phyloP scores from a whole-genome alignment of 306 rosid species.

The Vigna nakashimae region DNA sequence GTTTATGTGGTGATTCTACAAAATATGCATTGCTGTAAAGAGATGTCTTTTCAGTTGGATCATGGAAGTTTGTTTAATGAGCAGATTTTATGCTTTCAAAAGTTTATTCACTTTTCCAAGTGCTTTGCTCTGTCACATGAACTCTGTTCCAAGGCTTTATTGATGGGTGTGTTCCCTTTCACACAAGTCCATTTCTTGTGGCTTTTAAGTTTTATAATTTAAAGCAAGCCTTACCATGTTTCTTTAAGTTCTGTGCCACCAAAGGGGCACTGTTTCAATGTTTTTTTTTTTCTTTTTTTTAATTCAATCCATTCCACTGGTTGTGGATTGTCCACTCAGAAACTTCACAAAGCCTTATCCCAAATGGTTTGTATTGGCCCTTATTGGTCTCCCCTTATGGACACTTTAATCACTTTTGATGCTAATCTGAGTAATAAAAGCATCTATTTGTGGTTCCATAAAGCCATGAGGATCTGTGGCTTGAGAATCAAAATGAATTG shows the following conservation, averaged over 20 bases:
- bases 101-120: slow-evolving; percentile 50
- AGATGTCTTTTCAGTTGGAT: not conserved
- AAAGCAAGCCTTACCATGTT: slow-evolving; percentile 21
- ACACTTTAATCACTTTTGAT: slow-evolving; percentile 43
- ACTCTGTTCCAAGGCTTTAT: slow-evolving; percentile 41
- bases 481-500: slow-evolving; percentile 39
- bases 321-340: slow-evolving; percentile 67
- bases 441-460: slow-evolving; percentile 29
- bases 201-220: slow-evolving; percentile 38
- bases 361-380: slow-evolving; percentile 42
- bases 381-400: slow-evolving; percentile 34
- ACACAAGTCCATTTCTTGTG: slow-evolving; percentile 38
- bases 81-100: slow-evolving; percentile 45
- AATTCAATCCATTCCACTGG: slow-evolving; percentile 44
- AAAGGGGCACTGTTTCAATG: slow-evolving; percentile 49
- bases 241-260: slow-evolving; percentile 35
- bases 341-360: slow-evolving; percentile 52
- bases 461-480: slow-evolving; percentile 42
- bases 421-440: slow-evolving; percentile 61
- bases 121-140: slow-evolving; percentile 47
- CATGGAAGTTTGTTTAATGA: slow-evolving; percentile 34
- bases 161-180: slow-evolving; percentile 38
- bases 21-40: slow-evolving; percentile 43
- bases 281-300: slow-evolving; percentile 7
- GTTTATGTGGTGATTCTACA: not conserved